Evolutionary conservation across 805 yeast genomes (phyloP).

Genomic region (Clavispora asparagi): DNA sequence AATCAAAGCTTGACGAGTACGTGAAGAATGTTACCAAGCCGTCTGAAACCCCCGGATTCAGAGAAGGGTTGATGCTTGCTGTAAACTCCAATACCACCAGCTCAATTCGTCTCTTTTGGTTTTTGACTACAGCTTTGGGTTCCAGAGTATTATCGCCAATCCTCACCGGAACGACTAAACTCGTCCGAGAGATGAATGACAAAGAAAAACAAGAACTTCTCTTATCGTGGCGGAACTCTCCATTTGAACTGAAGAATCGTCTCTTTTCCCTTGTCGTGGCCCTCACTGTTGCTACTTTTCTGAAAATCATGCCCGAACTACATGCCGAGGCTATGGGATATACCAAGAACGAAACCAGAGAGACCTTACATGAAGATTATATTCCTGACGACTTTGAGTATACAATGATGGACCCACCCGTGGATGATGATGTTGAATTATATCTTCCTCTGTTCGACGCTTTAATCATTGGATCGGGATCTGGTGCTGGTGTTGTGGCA

Average conservation of each 20-base stretch:
- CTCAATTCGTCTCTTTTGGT: slow-evolving; percentile 18
- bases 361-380: slow-evolving; percentile 21
- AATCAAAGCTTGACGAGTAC: slow-evolving; percentile 26
- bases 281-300: slow-evolving; percentile 22
- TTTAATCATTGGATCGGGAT: slow-evolving; percentile 47
- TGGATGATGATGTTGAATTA: slow-evolving; percentile 22
- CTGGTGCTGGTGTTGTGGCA: slow-evolving; percentile 51
- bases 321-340: slow-evolving; percentile 34
- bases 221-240: slow-evolving; percentile 37
- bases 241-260: slow-evolving; percentile 28
- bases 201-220: slow-evolving; percentile 30
- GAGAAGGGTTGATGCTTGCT: slow-evolving; percentile 10
- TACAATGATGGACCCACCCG: slow-evolving; percentile 27
- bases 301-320: slow-evolving; percentile 24
- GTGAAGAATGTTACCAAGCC: slow-evolving; percentile 17
- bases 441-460: slow-evolving; percentile 39
- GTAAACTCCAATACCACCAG: slow-evolving; percentile 13
- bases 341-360: slow-evolving; percentile 31
- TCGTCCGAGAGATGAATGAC: slow-evolving; percentile 31
- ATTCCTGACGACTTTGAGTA: slow-evolving; percentile 22
- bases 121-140: slow-evolving; percentile 23
- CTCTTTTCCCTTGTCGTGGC: slow-evolving; percentile 26
- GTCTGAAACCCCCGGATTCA: slow-evolving; percentile 25
- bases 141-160: slow-evolving; percentile 25
- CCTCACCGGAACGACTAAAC: slow-evolving; percentile 29